A percentile compares a stretch with the other conserved stretches of the same genome.
phyloP scores from a whole-genome alignment of 129 eudicot species.

The Flaveria sonorensis region DNA sequence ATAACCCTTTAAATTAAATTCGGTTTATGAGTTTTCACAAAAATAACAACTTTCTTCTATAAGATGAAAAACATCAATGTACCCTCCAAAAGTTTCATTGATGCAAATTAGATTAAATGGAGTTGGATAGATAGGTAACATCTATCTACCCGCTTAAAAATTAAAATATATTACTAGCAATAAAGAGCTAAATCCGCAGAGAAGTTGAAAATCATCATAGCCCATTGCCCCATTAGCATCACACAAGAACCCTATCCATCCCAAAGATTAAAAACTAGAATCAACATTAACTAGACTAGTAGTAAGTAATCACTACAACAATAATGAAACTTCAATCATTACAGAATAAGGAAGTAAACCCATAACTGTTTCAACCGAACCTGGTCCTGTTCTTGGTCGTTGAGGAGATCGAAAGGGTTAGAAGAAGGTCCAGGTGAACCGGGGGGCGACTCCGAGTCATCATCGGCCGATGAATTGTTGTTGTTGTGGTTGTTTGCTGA shows the following conservation, averaged over 20 bases:
- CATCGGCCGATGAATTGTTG: slow-evolving; percentile 30
- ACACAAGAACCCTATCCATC: slow-evolving; percentile 15
- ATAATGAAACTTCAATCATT: not conserved
- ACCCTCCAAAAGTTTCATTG: too few species aligned
- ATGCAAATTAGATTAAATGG: too few species aligned
- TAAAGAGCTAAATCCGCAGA: not conserved
- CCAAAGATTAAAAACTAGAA: not conserved
- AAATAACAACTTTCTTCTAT: too few species aligned
- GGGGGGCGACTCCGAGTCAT: slow-evolving; percentile 48
- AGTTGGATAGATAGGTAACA: too few species aligned
- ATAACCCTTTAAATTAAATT: not conserved
- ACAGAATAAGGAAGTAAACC: not conserved
- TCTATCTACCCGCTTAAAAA: too few species aligned
- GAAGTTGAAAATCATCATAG: not conserved
- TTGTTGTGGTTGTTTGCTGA: slow-evolving; percentile 34
- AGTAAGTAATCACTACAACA: not conserved
- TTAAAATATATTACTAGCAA: too few species aligned
- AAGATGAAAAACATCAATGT: too few species aligned
- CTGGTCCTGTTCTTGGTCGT: slow-evolving; percentile 54
- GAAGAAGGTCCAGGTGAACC: slow-evolving; percentile 37
- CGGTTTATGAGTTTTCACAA: too few species aligned
- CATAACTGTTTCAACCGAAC: slow-evolving; percentile 24
- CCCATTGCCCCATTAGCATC: not conserved
- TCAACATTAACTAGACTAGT: not conserved
- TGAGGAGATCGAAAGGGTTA: slow-evolving; percentile 82